Percentiles rank a stretch among this genome's conserved stretches.
Evolutionary conservation across 305 asterid species (phyloP).

Genomic region (Fraxinus latifolia): DNA sequence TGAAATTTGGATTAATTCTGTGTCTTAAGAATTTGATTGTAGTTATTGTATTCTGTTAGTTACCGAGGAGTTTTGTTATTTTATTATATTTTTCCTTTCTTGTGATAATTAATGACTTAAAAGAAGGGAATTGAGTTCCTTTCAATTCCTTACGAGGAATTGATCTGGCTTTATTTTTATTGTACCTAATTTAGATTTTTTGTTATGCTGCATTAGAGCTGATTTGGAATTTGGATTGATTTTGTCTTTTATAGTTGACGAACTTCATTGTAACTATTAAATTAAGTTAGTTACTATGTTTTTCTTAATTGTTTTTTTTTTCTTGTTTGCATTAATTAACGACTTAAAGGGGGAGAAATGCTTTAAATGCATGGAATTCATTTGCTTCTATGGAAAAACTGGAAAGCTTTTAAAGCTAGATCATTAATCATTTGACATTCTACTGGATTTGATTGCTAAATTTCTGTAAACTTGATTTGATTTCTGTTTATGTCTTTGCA

Average conservation of each 20-base stretch:
- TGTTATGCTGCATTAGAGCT: background rate
- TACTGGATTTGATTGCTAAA: background rate
- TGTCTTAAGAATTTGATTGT: slow-evolving; percentile 5
- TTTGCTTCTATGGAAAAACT: background rate
- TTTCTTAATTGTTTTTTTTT: background rate
- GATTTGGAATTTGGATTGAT: background rate
- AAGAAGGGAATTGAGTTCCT: slow-evolving; percentile 8
- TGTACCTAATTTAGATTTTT: background rate
- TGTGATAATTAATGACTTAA: background rate
- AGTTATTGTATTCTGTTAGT: slow-evolving; percentile 2
- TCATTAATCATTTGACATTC: background rate
- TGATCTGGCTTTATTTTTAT: background rate
- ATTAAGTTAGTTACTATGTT: background rate
- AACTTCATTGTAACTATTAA: background rate
- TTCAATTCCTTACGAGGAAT: slow-evolving; percentile 8
- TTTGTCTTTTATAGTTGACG: background rate
- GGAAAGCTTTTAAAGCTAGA: background rate
- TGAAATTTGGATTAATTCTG: background rate
- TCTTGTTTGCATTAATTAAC: background rate
- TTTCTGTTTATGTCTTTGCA: background rate
- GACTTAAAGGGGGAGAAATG: background rate
- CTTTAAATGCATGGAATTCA: background rate
- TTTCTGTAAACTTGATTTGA: background rate
- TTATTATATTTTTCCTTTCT: background rate
- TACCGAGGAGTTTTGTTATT: background rate